phyloP scores from a whole-genome alignment of 2,329 filamentous ascomycete species.

The Didymella glomerata region DNA sequence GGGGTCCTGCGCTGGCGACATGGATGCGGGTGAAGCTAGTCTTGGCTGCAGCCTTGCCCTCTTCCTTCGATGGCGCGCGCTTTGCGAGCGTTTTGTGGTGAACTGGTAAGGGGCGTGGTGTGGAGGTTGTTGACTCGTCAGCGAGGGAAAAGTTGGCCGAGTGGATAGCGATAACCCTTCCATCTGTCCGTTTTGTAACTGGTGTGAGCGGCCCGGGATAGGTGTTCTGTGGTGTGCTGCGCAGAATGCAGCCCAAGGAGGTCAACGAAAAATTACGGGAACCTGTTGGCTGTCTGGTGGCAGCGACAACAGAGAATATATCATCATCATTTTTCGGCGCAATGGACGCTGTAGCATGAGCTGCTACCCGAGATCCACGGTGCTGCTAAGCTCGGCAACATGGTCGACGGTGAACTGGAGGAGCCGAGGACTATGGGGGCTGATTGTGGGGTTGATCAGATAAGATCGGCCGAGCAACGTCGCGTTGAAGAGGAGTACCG shows the following conservation, averaged over 20 bases:
- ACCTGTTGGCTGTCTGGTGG: conserved; percentile 14
- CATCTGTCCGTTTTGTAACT: conserved; percentile 50
- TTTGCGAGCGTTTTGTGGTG: conserved; percentile 31
- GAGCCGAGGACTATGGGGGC: conserved; percentile 34
- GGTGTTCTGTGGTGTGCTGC: conserved; percentile 47
- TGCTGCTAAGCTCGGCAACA: conserved; percentile 44
- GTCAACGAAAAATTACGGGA: conserved; percentile 26
- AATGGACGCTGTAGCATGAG: conserved; percentile 23
- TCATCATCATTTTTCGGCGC: conserved; percentile 29
- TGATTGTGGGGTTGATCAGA: conserved; percentile 22
- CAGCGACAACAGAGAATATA: conserved; percentile 27
- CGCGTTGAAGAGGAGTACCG: not conserved
- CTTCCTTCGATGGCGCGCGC: conserved; percentile 43
- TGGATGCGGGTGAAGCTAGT: conserved; percentile 39
- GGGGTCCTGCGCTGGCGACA: conserved; percentile 45
- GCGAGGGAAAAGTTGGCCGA: conserved; percentile 28
- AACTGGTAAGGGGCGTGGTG: conserved; percentile 30
- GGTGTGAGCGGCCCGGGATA: conserved; percentile 36
- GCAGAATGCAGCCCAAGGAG: conserved; percentile 49
- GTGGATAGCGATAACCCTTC: conserved; percentile 43
- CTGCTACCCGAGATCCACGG: conserved; percentile 23
- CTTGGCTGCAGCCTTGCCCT: conserved; percentile 51
- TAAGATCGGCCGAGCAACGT: conserved; percentile 1
- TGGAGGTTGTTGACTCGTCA: conserved; percentile 33
- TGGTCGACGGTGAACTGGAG: conserved; percentile 28